Percentiles rank a stretch among this genome's conserved stretches.
phyloP scores from a whole-genome alignment of 768 basidiomycete genomes.

The Symmetrospora coprosmae region DNA sequence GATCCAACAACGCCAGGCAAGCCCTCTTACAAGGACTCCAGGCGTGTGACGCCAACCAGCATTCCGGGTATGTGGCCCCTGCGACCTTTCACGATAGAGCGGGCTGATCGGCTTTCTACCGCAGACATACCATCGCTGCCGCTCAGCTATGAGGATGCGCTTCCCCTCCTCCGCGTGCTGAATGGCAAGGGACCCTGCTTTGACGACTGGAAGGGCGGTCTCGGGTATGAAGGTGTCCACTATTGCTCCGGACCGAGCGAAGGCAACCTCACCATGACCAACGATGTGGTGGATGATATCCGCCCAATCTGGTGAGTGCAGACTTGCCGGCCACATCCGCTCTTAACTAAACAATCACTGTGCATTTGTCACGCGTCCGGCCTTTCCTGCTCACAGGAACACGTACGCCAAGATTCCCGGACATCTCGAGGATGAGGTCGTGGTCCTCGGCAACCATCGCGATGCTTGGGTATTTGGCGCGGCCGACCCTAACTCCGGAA shows the following conservation, averaged over 20 bases:
- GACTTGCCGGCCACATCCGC: neutral
- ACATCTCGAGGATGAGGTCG: conserved; percentile 65
- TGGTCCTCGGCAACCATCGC: conserved; percentile 74
- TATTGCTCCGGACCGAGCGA: conserved; percentile 42
- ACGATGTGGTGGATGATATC: conserved; percentile 63
- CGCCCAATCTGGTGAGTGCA: conserved; percentile 55
- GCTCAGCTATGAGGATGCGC: conserved; percentile 71
- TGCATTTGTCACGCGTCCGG: neutral
- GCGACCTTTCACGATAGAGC: neutral
- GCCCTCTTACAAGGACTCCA: conserved; percentile 69
- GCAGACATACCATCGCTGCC: conserved; percentile 76
- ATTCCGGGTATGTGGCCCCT: neutral
- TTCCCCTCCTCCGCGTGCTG: conserved; percentile 49
- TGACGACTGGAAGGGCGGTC: conserved; percentile 34
- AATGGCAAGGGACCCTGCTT: conserved; percentile 39
- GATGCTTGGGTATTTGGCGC: conserved; percentile 67
- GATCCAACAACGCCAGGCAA: conserved; percentile 71
- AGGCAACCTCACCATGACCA: conserved; percentile 46
- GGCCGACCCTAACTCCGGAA: conserved; percentile 64
- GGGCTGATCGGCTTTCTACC: conserved; percentile 40
- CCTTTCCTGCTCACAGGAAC: conserved; percentile 43
- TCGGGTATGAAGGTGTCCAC: conserved; percentile 36
- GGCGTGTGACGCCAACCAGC: conserved; percentile 40
- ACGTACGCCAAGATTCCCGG: conserved; percentile 70
- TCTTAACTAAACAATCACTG: neutral